These are phyloP conservation scores for Phytophthora podocarpi DNA, from an alignment of 352 stramenopile genomes.

Conservation along the genomic window DNA sequence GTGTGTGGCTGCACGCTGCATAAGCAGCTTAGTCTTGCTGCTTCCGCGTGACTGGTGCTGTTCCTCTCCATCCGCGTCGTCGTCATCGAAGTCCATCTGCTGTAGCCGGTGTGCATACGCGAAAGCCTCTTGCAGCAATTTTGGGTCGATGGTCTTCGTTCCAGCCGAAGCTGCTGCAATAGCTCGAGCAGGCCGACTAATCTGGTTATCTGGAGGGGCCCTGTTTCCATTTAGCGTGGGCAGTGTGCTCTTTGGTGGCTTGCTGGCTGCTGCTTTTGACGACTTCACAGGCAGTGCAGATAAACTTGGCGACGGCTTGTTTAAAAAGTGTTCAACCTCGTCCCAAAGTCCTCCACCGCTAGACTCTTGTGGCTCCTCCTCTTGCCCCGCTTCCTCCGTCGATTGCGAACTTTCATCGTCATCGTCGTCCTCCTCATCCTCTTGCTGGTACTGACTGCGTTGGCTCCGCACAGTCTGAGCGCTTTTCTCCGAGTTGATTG, in stretches of 20 bases:
- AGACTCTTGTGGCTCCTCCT: slow-evolving; percentile 51
- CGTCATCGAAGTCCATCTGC: slow-evolving; percentile 44
- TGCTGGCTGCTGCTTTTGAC: slow-evolving; percentile 26
- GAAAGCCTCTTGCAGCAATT: slow-evolving; percentile 78
- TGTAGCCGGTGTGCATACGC: slow-evolving; percentile 69
- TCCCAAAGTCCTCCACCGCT: slow-evolving; percentile 59
- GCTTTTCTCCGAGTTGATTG: slow-evolving; percentile 41
- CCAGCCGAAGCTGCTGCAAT: slow-evolving; percentile 1
- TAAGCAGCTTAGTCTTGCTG: slow-evolving; percentile 27
- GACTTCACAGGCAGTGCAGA: slow-evolving; percentile 42
- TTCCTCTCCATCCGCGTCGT: slow-evolving; percentile 45
- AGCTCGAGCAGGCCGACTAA: slow-evolving; percentile 25
- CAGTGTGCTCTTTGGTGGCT: slow-evolving; percentile 46
- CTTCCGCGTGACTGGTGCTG: slow-evolving; percentile 27
- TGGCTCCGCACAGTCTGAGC: slow-evolving; percentile 34
- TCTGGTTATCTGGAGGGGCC: slow-evolving; percentile 38
- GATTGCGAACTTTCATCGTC: slow-evolving; percentile 11
- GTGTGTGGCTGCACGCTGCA: slow-evolving; percentile 28
- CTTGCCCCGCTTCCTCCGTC: slow-evolving; percentile 8
- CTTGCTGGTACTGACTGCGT: slow-evolving; percentile 27
- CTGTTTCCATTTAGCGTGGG: slow-evolving; percentile 41
- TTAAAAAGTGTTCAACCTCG: slow-evolving; percentile 80
- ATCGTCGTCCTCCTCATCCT: slow-evolving; percentile 12
- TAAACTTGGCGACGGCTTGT: slow-evolving; percentile 66
- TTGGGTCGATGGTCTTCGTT: slow-evolving; percentile 56